These are phyloP conservation scores for Plasmodium cynomolgi DNA, from an alignment of 169 alveolate genomes.

Conservation along the genomic window DNA sequence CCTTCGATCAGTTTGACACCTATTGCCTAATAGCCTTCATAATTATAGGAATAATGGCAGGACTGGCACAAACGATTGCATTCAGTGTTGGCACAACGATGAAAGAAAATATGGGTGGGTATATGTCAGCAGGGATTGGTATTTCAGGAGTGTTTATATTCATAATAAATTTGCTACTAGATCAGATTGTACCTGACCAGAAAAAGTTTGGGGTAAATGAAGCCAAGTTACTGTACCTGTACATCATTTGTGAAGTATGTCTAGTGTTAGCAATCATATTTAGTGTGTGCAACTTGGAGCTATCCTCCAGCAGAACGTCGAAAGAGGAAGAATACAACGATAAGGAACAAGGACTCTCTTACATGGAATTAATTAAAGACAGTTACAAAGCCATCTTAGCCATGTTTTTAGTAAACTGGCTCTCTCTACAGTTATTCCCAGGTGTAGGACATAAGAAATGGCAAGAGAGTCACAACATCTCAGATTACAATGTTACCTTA, in stretches of 20 bases:
- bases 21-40: constrained; percentile 48
- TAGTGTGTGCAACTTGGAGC: constrained; percentile 27
- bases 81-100: constrained; percentile 46
- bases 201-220: constrained; percentile 1
- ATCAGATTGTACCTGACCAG: constrained; percentile 12
- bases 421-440: constrained; percentile 62
- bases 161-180: constrained; percentile 33
- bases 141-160: constrained; percentile 64
- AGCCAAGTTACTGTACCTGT: constrained; percentile 25
- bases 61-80: constrained; percentile 70
- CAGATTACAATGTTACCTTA: constrained; percentile 42
- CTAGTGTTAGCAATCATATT: constrained; percentile 18
- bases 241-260: constrained; percentile 31
- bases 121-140: constrained; percentile 62
- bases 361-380: constrained; percentile 55
- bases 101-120: constrained; percentile 66
- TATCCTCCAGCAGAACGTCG: not conserved
- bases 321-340: constrained; percentile 25
- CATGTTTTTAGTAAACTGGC: constrained; percentile 42
- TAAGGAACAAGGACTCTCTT: constrained; percentile 25
- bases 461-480: constrained; percentile 25
- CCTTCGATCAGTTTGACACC: not conserved
- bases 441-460: constrained; percentile 64
- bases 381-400: constrained; percentile 54
- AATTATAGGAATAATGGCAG: constrained; percentile 51